Conservation (phyloP, 352 stramenopile genomes). For the Globisporangium nagaii region DNA sequence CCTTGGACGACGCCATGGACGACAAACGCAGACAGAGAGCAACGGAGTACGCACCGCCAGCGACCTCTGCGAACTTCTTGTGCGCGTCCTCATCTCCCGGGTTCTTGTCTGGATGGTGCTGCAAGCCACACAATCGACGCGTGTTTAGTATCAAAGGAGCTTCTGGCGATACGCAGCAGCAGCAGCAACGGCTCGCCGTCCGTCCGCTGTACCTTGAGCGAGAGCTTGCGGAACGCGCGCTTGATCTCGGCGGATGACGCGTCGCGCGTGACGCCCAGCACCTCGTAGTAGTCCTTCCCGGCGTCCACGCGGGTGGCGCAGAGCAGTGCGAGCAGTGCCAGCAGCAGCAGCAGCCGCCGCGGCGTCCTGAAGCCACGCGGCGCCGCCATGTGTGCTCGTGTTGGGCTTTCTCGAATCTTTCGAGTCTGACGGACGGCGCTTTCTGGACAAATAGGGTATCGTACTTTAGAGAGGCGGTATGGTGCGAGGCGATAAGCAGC, state of each 20-base stretch:
- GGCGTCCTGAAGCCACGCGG: constrained; percentile 6
- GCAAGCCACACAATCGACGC: background rate
- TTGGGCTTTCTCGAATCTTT: constrained; percentile 8
- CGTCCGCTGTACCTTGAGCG: constrained; percentile 59
- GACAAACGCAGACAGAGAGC: background rate
- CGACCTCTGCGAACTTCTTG: constrained; percentile 86
- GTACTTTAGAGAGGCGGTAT: background rate
- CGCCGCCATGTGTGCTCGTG: background rate
- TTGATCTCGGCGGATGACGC: constrained; percentile 73
- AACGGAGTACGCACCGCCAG: constrained; percentile 31
- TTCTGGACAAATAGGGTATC: background rate
- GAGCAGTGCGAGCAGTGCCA: constrained; percentile 26
- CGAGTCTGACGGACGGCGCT: background rate
- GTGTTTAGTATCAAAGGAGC: background rate
- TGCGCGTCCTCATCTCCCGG: constrained; percentile 75
- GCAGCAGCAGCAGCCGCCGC: constrained; percentile 21
- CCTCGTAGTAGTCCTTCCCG: constrained; percentile 67
- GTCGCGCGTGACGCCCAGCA: constrained; percentile 57
- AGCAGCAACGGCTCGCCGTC: background rate
- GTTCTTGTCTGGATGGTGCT: constrained; percentile 90
- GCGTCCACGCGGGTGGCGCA: constrained; percentile 20
- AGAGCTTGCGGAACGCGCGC: constrained; percentile 84
- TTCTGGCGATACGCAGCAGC: background rate
- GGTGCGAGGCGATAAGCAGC: background rate
- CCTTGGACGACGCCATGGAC: too few species aligned